Percentiles rank a stretch among this genome's conserved stretches.
Evolutionary conservation across 2,329 filamentous ascomycete species (phyloP).

Genomic region (Colletotrichum sojae): DNA sequence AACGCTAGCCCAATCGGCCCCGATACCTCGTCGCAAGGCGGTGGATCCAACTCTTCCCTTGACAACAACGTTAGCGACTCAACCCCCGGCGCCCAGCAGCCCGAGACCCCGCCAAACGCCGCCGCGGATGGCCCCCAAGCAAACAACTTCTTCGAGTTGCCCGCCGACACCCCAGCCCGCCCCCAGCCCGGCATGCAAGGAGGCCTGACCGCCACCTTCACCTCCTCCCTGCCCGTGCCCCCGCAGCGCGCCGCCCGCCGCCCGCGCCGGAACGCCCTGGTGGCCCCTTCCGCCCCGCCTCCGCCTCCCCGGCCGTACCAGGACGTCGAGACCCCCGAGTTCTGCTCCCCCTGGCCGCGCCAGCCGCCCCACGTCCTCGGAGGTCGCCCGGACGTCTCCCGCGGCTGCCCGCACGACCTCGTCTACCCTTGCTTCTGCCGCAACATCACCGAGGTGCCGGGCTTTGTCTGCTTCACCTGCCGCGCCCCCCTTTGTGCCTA

Average conservation of each 20-base stretch:
- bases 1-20: too few relatives aligned
- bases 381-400: background rate
- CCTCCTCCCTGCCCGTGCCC: too few relatives aligned
- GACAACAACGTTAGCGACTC: too few relatives aligned
- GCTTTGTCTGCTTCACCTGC: conserved; percentile 7
- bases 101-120: too few relatives aligned
- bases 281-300: background rate
- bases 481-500: background rate
- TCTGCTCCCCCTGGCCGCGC: background rate
- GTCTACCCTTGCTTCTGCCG: conserved; percentile 23
- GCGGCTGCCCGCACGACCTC: conserved; percentile 13
- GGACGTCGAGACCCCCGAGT: background rate
- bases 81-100: too few relatives aligned
- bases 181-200: too few relatives aligned
- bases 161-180: too few relatives aligned
- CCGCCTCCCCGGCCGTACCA: background rate
- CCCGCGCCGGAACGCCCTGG: background rate
- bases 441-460: background rate
- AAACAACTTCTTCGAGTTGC: too few relatives aligned
- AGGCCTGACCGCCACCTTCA: too few relatives aligned
- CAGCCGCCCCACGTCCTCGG: background rate
- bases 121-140: too few relatives aligned
- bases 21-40: too few relatives aligned
- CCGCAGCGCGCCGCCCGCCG: background rate
- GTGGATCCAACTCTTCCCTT: too few relatives aligned